Percentiles rank a stretch among this genome's conserved stretches.
These are phyloP conservation scores for Mychonastes homosphaera DNA, from an alignment of 139 green algal genomes.

Conservation along the genomic window DNA sequence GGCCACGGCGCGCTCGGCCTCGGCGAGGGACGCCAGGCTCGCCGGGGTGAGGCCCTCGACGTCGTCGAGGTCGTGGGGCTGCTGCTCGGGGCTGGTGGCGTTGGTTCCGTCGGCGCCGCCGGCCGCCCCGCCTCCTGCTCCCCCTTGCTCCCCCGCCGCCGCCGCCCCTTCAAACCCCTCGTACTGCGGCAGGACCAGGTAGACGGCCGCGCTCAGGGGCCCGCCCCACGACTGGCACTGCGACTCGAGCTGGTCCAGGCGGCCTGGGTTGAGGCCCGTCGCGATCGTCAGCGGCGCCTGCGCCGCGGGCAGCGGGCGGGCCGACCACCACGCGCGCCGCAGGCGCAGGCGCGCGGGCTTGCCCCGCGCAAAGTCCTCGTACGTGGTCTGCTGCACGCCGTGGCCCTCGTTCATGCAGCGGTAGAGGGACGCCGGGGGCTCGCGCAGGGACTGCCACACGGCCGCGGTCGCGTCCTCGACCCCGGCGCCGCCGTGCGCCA, in stretches of 20 bases:
- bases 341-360: constrained; percentile 20
- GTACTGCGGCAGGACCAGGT: constrained; percentile 21
- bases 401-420: constrained; percentile 16
- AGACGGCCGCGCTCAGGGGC: constrained; percentile 29
- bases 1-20: too few species aligned
- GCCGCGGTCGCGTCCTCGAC: too few species aligned
- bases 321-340: constrained; percentile 20
- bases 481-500: too few species aligned
- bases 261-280: constrained; percentile 23
- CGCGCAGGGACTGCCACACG: too few species aligned
- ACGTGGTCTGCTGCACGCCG: constrained; percentile 14
- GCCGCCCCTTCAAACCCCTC: too few species aligned
- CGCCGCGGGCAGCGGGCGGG: constrained; percentile 5
- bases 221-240: constrained; percentile 32
- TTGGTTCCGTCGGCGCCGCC: too few species aligned
- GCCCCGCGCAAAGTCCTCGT: constrained; percentile 17
- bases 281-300: constrained; percentile 31
- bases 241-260: constrained; percentile 24
- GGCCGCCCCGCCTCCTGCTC: neutral
- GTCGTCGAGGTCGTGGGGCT: too few species aligned
- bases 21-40: too few species aligned
- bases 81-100: too few species aligned
- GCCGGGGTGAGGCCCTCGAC: too few species aligned
- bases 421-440: too few species aligned
- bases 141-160: too few species aligned